These are phyloP conservation scores for Lentinula sp. DNA, from an alignment of 768 basidiomycete genomes.

Conservation along the genomic window DNA sequence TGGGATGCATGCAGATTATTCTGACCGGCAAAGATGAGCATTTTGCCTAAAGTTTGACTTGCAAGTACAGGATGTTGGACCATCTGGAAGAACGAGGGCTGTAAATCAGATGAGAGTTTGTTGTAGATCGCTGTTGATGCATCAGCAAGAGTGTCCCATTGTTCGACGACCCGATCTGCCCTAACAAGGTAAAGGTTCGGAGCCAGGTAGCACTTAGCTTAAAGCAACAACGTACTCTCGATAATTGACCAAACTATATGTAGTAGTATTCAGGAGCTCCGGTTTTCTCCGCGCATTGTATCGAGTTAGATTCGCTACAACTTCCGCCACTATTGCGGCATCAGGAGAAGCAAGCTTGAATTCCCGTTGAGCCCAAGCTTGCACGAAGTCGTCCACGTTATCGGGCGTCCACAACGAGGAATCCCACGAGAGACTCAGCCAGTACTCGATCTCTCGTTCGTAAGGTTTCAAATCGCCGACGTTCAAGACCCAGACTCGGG, in stretches of 20 bases:
- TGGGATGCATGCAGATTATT: slow-evolving; percentile 62
- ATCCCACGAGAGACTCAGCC: slow-evolving; percentile 60
- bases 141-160: slow-evolving; percentile 42
- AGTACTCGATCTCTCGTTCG: slow-evolving; percentile 67
- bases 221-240: slow-evolving; percentile 48
- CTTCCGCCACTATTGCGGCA: slow-evolving; percentile 37
- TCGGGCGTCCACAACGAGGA: slow-evolving; percentile 46
- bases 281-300: slow-evolving; percentile 61
- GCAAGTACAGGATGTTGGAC: slow-evolving; percentile 62
- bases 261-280: slow-evolving; percentile 57
- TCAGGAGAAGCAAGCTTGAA: slow-evolving; percentile 41
- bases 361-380: slow-evolving; percentile 58
- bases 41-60: slow-evolving; percentile 48
- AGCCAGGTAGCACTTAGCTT: not conserved
- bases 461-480: slow-evolving; percentile 75
- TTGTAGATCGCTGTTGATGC: slow-evolving; percentile 53
- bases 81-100: slow-evolving; percentile 67
- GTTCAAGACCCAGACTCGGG: slow-evolving; percentile 64
- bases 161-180: slow-evolving; percentile 48
- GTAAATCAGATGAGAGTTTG: slow-evolving; percentile 34
- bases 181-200: slow-evolving; percentile 22
- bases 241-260: slow-evolving; percentile 60
- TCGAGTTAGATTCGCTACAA: slow-evolving; percentile 50
- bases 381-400: slow-evolving; percentile 49
- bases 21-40: slow-evolving; percentile 53